These are phyloP conservation scores for Rhynchosporium agropyri DNA, from an alignment of 2,329 filamentous ascomycete species.

Conservation along the genomic window DNA sequence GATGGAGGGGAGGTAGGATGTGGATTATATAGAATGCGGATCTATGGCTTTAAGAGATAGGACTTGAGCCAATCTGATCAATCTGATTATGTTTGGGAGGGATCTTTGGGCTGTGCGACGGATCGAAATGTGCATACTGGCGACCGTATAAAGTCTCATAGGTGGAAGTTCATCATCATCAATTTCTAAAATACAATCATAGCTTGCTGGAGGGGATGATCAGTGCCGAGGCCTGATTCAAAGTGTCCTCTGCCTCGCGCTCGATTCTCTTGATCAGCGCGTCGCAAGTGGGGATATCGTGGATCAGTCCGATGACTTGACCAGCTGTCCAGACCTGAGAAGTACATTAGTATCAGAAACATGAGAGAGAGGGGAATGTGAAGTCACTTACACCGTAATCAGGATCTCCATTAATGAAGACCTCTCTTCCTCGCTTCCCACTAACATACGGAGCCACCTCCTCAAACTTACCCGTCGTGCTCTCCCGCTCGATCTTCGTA, in stretches of 20 bases:
- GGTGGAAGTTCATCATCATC: background rate
- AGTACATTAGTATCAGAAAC: conserved; percentile 22
- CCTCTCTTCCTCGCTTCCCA: conserved; percentile 86
- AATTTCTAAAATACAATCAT: conserved; percentile 29
- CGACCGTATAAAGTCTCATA: no score
- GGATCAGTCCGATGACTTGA: conserved; percentile 87
- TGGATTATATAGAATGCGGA: no score
- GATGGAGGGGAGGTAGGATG: no score
- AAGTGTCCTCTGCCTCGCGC: conserved; percentile 69
- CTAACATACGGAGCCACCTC: conserved; percentile 87
- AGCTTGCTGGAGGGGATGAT: conserved; percentile 59
- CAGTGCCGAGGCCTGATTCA: conserved; percentile 61
- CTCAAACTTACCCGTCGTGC: conserved; percentile 81
- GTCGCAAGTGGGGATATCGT: conserved; percentile 78
- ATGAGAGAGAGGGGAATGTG: background rate
- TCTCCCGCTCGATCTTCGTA: conserved; percentile 80
- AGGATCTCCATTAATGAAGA: conserved; percentile 89
- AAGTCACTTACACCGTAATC: conserved; percentile 76
- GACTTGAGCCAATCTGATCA: no score
- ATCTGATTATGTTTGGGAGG: no score
- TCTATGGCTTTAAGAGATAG: no score
- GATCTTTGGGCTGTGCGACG: no score
- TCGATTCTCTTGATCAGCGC: conserved; percentile 73
- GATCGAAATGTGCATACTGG: no score
- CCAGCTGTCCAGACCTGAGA: conserved; percentile 91